Conservation (phyloP, 2,329 filamentous ascomycete genomes). For the Plectosphaerella sp. region DNA sequence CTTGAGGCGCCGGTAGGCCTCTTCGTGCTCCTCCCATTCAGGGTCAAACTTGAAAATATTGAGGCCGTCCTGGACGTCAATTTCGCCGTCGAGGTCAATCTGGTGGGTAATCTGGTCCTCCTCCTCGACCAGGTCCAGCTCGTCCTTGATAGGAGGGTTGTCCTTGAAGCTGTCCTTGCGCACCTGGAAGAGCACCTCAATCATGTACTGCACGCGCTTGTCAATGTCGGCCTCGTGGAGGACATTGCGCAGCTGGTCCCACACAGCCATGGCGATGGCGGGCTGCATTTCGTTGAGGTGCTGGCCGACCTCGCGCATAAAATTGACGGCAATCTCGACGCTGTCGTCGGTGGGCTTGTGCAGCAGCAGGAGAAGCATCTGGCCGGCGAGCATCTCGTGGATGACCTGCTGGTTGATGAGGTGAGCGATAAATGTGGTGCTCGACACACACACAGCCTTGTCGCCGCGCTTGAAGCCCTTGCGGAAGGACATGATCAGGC, state of each 20-base stretch:
- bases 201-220: slow-evolving; percentile 98
- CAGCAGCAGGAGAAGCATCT: slow-evolving; percentile 86
- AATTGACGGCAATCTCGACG: slow-evolving; percentile 92
- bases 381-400: slow-evolving; percentile 87
- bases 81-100: slow-evolving; percentile 74
- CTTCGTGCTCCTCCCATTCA: slow-evolving; percentile 87
- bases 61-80: slow-evolving; percentile 79
- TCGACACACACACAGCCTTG: slow-evolving; percentile 90
- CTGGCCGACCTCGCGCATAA: slow-evolving; percentile 89
- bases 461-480: slow-evolving; percentile 96
- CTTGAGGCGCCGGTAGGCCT: slow-evolving; percentile 83
- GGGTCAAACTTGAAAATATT: slow-evolving; percentile 96
- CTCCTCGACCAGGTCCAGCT: slow-evolving; percentile 92
- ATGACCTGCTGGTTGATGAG: slow-evolving; percentile 94
- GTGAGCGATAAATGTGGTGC: slow-evolving; percentile 92
- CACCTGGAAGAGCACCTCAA: slow-evolving; percentile 95
- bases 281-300: slow-evolving; percentile 94
- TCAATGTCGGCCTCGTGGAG: slow-evolving; percentile 96
- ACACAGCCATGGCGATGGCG: slow-evolving; percentile 82
- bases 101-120: slow-evolving; percentile 96
- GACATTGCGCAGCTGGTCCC: slow-evolving; percentile 93
- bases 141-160: slow-evolving; percentile 83
- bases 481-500: slow-evolving; percentile 86
- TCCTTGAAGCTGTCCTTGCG: slow-evolving; percentile 97
- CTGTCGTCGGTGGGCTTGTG: slow-evolving; percentile 96